Percentiles rank a stretch among this genome's conserved stretches.
These are phyloP conservation scores for Cystobasidium tubakii DNA, from an alignment of 768 basidiomycete genomes.

Conservation along the genomic window DNA sequence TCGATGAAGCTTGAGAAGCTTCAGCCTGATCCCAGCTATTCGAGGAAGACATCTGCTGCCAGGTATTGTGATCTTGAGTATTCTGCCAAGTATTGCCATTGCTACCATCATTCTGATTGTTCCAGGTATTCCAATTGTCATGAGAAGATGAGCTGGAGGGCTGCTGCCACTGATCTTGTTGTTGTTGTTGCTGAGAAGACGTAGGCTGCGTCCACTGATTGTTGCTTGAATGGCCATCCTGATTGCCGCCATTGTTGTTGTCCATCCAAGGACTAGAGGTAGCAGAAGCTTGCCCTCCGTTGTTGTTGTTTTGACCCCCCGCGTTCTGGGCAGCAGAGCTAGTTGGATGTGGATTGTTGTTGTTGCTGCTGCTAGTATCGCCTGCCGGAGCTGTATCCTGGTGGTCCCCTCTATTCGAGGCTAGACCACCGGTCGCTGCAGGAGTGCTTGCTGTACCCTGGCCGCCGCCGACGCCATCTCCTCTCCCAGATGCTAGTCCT, in stretches of 20 bases:
- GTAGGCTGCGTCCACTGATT: background rate
- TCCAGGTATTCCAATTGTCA: constrained; percentile 1
- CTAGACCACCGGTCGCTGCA: background rate
- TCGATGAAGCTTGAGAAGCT: background rate
- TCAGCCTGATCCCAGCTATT: background rate
- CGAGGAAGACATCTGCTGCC: constrained; percentile 6
- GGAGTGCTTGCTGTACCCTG: background rate
- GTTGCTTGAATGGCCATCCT: background rate
- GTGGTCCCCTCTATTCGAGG: background rate
- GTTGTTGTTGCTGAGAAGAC: background rate
- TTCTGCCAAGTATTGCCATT: constrained; percentile 1
- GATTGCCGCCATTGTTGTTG: constrained; percentile 5
- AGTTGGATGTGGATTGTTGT: background rate
- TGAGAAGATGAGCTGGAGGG: constrained; percentile 7
- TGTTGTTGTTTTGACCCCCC: background rate
- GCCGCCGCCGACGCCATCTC: background rate
- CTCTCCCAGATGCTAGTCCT: background rate
- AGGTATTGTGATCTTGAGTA: background rate
- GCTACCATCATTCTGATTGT: background rate
- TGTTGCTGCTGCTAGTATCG: background rate
- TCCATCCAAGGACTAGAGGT: background rate
- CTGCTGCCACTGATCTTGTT: background rate
- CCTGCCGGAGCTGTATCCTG: background rate
- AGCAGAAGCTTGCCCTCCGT: background rate
- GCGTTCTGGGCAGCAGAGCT: background rate